Evolutionary conservation across 257 asterid species (phyloP), one percentile per base, ranked within the genome.

Genomic region (Primulina eburnea): DNA sequence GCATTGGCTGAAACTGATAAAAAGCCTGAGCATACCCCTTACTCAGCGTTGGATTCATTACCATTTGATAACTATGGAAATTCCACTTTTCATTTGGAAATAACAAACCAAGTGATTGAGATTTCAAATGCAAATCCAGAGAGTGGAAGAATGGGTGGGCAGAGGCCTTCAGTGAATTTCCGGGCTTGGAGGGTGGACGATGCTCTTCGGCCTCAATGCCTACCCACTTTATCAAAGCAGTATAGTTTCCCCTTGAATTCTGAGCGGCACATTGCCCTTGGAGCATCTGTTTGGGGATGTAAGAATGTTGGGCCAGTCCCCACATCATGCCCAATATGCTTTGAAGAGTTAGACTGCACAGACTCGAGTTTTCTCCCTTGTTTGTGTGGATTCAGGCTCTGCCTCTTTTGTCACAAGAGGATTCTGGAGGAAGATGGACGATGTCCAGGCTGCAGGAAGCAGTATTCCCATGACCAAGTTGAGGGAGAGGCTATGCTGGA

Each of bases 381-480:
- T 78, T 68, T 72, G 8, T 93, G 98, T 52, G 98, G 97, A n/a
- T 93, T 85, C 79, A 82, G 89, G 89, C 94, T 93, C 62, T 93
- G 99, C 81, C 99, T 93, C 69, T 93, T 93, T 79, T 93, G 99
- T 70, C 94, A 93, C 86, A 93, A 93, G 83, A 86, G 85, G 80
- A 90, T 93, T 77, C 95, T 89, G 62, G 96, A 93, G 84, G 87
- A 80, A 65, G 95, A 90, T 70, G 97, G 85, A 4, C 97, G 99
- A 26, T 93, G 99, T 64, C 99, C 99, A 0, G 96, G 92, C 69
- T 93, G 99, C 74, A 84, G 99, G 85, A 89, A 83, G 81, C 85
- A 82, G 80, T 93, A 93, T 69, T 81, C 81, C 35, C 62, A 56
- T 62, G 78, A 68, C 29, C 73, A 72, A 24, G 70, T 79, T 3